phyloP scores from a whole-genome alignment of 169 alveolate genomes.

The Perkinsus olseni region DNA sequence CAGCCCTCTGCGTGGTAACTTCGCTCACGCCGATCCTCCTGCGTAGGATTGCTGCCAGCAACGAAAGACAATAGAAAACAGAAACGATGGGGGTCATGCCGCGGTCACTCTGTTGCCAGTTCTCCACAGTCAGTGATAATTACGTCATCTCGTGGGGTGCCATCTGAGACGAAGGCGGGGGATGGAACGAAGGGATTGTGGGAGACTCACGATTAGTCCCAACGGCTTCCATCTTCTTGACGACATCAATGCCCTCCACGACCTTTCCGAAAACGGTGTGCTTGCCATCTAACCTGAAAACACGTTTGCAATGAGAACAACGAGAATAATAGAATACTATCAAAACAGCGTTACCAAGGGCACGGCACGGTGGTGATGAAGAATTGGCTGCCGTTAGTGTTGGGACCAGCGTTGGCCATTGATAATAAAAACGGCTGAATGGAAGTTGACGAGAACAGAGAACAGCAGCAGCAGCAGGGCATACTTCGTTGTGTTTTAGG shows the following conservation, averaged over 20 bases:
- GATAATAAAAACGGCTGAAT: not conserved
- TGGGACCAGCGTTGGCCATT: conserved; percentile 50
- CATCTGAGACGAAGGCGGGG: conserved; percentile 20
- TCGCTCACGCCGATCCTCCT: too few relatives aligned
- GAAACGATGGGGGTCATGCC: not conserved
- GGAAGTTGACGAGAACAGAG: not conserved
- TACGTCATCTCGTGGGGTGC: not conserved
- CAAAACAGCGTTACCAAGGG: not conserved
- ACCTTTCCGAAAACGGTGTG: conserved; percentile 92
- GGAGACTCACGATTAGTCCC: conserved; percentile 50
- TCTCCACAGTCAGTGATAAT: not conserved
- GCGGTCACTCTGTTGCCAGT: not conserved
- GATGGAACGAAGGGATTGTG: not conserved
- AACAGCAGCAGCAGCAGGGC: conserved; percentile 69
- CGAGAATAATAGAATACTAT: too few relatives aligned
- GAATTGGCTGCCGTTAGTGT: conserved; percentile 90
- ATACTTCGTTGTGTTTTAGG: conserved; percentile 61
- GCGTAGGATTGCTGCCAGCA: too few relatives aligned
- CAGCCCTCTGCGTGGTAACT: too few relatives aligned
- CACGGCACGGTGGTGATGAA: conserved; percentile 68
- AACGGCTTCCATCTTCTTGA: conserved; percentile 61
- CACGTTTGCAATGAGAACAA: not conserved
- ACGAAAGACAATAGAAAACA: not conserved
- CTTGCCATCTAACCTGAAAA: conserved; percentile 53
- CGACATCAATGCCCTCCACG: conserved; percentile 63